phyloP scores from a whole-genome alignment of 768 basidiomycete genomes.

The Suillus occidentalis region DNA sequence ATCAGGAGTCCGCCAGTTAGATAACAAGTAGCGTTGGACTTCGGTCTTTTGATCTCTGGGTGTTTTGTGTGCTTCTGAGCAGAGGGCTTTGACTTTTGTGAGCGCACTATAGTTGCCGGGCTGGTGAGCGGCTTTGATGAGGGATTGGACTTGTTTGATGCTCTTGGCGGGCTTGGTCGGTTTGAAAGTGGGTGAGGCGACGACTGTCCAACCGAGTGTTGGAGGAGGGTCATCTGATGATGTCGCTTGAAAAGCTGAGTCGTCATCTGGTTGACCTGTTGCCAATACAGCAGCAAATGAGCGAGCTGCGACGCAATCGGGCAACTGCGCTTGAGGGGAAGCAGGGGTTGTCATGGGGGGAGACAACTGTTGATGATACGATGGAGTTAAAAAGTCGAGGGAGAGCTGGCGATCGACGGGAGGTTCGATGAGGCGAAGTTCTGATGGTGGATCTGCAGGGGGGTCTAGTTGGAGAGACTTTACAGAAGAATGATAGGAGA shows the following conservation, averaged over 20 bases:
- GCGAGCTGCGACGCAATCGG: constrained; percentile 35
- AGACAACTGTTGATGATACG: constrained; percentile 22
- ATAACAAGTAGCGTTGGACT: constrained; percentile 41
- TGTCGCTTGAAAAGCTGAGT: constrained; percentile 21
- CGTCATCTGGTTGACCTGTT: constrained; percentile 31
- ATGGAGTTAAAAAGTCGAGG: constrained; percentile 18
- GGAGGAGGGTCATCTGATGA: constrained; percentile 20
- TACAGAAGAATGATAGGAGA: constrained; percentile 7
- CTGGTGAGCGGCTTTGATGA: constrained; percentile 44
- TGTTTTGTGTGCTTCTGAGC: constrained; percentile 45
- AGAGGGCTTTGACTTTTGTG: constrained; percentile 43
- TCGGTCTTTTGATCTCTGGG: constrained; percentile 45
- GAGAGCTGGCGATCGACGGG: constrained; percentile 17
- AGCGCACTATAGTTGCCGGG: constrained; percentile 42
- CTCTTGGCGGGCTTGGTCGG: constrained; percentile 32
- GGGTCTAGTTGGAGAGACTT: constrained; percentile 11
- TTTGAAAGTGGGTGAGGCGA: constrained; percentile 15
- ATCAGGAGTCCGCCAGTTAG: constrained; percentile 46
- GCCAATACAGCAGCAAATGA: constrained; percentile 34
- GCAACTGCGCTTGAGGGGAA: constrained; percentile 34
- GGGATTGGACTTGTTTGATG: constrained; percentile 41
- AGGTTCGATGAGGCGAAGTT: constrained; percentile 7
- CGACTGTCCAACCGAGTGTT: constrained; percentile 26
- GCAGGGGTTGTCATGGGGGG: constrained; percentile 32
- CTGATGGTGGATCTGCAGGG: constrained; percentile 12